Percentiles rank a stretch among this genome's conserved stretches.
phyloP scores from a whole-genome alignment of 2,329 filamentous ascomycete genomes.

The Alternaria viburni region DNA sequence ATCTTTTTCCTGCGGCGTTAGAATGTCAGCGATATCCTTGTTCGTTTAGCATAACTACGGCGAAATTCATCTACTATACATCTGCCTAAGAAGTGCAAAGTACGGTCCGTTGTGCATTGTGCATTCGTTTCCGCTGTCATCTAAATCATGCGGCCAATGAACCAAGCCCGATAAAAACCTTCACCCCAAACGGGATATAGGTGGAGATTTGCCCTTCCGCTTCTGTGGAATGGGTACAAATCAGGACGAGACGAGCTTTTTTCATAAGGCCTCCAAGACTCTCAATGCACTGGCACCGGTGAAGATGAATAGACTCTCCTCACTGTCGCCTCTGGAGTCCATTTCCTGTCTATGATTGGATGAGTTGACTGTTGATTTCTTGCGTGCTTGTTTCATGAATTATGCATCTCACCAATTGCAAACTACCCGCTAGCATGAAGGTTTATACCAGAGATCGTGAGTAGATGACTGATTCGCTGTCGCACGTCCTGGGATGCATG shows the following conservation, averaged over 20 bases:
- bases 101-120: not conserved
- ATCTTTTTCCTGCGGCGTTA: conserved; percentile 2
- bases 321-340: not conserved
- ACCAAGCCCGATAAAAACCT: not conserved
- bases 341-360: not conserved
- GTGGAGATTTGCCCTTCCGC: not conserved
- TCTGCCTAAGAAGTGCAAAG: not conserved
- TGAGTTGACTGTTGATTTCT: not conserved
- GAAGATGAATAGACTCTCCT: not conserved
- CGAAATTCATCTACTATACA: not conserved
- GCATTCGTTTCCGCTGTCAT: not conserved
- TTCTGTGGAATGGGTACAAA: not conserved
- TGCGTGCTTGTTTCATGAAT: not conserved
- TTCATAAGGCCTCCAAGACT: not conserved
- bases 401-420: not conserved
- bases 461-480: conserved; percentile 3
- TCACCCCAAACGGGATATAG: not conserved
- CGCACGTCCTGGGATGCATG: not conserved
- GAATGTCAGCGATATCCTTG: not conserved
- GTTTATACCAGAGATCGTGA: not conserved
- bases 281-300: conserved; percentile 19
- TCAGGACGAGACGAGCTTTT: not conserved
- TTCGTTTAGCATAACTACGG: not conserved
- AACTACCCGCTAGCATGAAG: not conserved
- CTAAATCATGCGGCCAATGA: not conserved